Base-by-base conservation (phyloP, 2,329 filamentous ascomycete genomes). In the Calonectria pteridis region DNA sequence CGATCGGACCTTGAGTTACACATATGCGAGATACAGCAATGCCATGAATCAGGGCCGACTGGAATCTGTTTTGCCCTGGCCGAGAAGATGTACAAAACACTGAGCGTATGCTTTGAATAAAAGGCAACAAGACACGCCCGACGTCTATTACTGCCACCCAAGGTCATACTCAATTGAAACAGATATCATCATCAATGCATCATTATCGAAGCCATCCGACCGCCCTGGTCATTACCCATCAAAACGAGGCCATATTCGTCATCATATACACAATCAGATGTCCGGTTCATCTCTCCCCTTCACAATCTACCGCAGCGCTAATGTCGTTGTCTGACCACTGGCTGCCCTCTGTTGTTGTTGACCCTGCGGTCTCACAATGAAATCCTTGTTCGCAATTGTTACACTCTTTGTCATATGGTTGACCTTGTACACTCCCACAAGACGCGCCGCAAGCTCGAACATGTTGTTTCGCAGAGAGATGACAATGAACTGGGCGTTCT, bases 401-500 rank as follows among this genome's bases (percentile, higher is more conserved):
- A 97, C 94, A 84, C 94, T 96, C 91, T 96, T 97, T 74, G 94
- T 97, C 93, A 98, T 99, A 85, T 99, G 96, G 86, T 98, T 98
- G 84, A 99, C 97, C 89, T 99, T 99, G 89, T 99, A 99, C 70
- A 99, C 97, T 78, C 97, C 97, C 18, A 99, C 95, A 73, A 99
- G 90, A 70, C 97, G 91, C 72, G 95, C 92, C n/a, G 97, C 96
- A 76, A 99, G 92, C 88, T 99, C 97, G 85, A 99, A 99, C 97
- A 99, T 99, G 88, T 99, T 99, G 86, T 99, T 99, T 81, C 97
- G 91, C 81, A 99, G 89, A 20, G 95, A 98, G 82, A 99, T 99
- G 82, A 99, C 97, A 80, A 99, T 97, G 84, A 99, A 99, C 83
- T 99, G 97, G 2, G 97, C 97, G 86, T 99, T 99, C 90, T 98